These are phyloP conservation scores for Chrysoporthe cubensis DNA, from an alignment of 2,329 filamentous ascomycete species.

Conservation along the genomic window DNA sequence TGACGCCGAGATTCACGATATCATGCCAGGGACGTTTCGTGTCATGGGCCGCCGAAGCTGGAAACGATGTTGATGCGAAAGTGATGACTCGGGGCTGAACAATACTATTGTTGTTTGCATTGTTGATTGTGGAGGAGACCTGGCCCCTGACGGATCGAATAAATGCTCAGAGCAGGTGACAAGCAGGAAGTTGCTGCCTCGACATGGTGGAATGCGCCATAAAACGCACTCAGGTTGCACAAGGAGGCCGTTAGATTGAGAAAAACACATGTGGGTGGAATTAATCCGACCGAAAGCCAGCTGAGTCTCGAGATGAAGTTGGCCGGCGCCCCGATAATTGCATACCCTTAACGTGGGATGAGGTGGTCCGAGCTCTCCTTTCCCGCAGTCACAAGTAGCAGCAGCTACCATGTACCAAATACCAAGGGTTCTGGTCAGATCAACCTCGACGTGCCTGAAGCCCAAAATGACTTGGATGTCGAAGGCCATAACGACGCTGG, in stretches of 20 bases:
- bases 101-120: slow-evolving; percentile 23
- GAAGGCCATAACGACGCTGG: slow-evolving; percentile 71
- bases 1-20: background rate
- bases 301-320: slow-evolving; percentile 9
- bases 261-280: background rate
- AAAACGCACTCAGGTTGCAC: background rate
- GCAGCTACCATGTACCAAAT: background rate
- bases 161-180: background rate
- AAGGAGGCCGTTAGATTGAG: background rate
- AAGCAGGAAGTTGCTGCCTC: background rate
- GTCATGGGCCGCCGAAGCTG: background rate
- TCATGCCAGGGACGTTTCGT: background rate
- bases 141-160: background rate
- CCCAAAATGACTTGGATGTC: slow-evolving; percentile 71
- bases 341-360: slow-evolving; percentile 7
- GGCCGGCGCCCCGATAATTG: slow-evolving; percentile 17
- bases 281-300: background rate
- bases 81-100: slow-evolving; percentile 21
- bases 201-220: background rate
- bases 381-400: background rate
- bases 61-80: background rate
- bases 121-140: background rate
- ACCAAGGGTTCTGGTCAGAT: background rate
- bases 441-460: background rate
- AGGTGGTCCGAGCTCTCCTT: slow-evolving; percentile 26